A percentile compares a stretch with the other conserved stretches of the same genome.
phyloP scores from a whole-genome alignment of 1,284 basidiomycete genomes.

The Coriolopsis trogii region DNA sequence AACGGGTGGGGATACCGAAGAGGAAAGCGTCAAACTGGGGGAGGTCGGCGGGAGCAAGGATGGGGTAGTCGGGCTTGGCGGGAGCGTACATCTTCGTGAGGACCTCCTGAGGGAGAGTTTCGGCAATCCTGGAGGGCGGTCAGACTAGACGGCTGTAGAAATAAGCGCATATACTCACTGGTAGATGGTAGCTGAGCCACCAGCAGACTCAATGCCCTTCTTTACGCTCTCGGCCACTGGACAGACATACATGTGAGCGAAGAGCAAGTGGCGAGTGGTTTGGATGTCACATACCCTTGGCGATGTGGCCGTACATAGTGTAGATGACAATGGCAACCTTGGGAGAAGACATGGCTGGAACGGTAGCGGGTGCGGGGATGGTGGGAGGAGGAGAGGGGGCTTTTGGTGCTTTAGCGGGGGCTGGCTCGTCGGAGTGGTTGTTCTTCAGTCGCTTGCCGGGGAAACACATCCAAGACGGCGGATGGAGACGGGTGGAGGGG shows the following conservation, averaged over 20 bases:
- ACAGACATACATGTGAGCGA: not conserved
- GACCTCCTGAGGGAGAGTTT: conserved; percentile 84
- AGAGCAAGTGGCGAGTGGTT: not conserved
- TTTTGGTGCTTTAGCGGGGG: conserved; percentile 16
- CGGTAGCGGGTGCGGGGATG: conserved; percentile 15
- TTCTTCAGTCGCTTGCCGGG: conserved; percentile 42
- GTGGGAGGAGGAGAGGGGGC: conserved; percentile 18
- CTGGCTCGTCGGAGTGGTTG: conserved; percentile 34
- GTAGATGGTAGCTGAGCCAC: conserved; percentile 74
- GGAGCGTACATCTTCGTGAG: conserved; percentile 80
- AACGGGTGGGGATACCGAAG: conserved; percentile 82
- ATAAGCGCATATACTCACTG: conserved; percentile 50
- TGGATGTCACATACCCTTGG: conserved; percentile 51
- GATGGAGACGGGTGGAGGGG: not conserved
- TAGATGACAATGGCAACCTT: conserved; percentile 84
- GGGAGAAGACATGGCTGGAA: conserved; percentile 41
- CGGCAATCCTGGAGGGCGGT: conserved; percentile 60
- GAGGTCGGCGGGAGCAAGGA: conserved; percentile 70
- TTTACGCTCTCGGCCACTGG: conserved; percentile 82
- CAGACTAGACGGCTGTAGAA: not conserved
- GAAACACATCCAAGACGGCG: conserved; percentile 42
- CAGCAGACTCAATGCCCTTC: conserved; percentile 69
- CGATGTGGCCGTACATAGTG: conserved; percentile 82
- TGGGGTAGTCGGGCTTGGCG: conserved; percentile 71
- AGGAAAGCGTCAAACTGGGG: conserved; percentile 68